Conservation (phyloP, 495 filamentous ascomycete genomes). For the Aspergillus haitiensis region DNA sequence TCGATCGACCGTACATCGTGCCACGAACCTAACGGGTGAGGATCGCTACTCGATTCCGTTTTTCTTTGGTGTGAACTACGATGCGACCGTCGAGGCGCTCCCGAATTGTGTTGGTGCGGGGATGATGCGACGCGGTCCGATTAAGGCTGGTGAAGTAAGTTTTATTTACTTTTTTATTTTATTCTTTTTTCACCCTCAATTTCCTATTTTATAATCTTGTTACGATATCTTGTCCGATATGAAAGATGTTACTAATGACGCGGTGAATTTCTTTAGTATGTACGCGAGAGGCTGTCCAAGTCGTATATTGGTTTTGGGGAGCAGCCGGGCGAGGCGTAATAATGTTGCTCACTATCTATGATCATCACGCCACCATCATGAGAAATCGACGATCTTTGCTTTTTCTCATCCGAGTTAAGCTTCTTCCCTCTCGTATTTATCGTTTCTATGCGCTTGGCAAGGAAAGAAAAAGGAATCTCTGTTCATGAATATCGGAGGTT, state of each 20-base stretch:
- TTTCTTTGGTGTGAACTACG: conserved; percentile 44
- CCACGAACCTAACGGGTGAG: conserved; percentile 45
- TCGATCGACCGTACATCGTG: conserved; percentile 51
- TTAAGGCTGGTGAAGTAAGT: conserved; percentile 31
- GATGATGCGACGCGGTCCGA: conserved; percentile 22
- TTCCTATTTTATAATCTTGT: too few relatives aligned
- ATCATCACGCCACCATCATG: too few relatives aligned
- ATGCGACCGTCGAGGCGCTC: conserved; percentile 30
- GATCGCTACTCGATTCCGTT: conserved; percentile 52
- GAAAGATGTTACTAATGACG: too few relatives aligned
- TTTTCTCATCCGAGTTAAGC: too few relatives aligned
- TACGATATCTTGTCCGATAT: too few relatives aligned
- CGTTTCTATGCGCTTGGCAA: too few relatives aligned
- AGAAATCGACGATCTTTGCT: too few relatives aligned
- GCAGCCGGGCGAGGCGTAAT: not conserved
- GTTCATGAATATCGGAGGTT: too few relatives aligned
- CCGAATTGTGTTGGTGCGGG: conserved; percentile 22
- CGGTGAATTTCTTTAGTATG: not conserved
- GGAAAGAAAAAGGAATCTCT: too few relatives aligned
- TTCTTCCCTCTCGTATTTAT: too few relatives aligned
- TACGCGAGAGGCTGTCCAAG: not conserved
- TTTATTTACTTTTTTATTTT: not conserved
- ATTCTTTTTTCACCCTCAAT: too few relatives aligned
- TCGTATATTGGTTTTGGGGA: conserved; percentile 1
- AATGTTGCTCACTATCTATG: not conserved